Conservation (phyloP, 345 rosid species). For the Boechera stricta region DNA sequence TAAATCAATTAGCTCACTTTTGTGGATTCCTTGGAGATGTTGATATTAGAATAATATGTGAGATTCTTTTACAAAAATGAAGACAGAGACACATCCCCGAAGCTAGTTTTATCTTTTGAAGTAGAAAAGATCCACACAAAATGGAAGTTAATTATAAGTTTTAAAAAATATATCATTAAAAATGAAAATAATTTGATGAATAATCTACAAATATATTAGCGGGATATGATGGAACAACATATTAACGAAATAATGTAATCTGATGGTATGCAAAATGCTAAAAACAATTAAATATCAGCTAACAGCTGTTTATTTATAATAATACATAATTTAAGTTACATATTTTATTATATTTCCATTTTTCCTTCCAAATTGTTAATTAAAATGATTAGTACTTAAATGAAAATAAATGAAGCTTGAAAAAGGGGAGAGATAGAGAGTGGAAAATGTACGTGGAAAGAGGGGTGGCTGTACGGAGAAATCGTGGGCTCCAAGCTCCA, state of each 20-base stretch:
- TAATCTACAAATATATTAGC: neutral
- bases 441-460: conserved; percentile 55
- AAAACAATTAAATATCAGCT: neutral
- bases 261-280: neutral
- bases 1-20: conserved; percentile 4
- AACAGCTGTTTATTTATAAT: neutral
- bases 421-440: conserved; percentile 1
- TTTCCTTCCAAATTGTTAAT: neutral
- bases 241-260: neutral
- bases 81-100: neutral
- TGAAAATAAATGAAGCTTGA: neutral
- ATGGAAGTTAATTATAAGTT: neutral
- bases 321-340: neutral
- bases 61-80: conserved; percentile 5
- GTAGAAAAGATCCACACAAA: neutral
- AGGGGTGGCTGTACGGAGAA: conserved; percentile 60
- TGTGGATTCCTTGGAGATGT: conserved; percentile 36
- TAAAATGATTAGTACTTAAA: neutral
- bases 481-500: conserved; percentile 45
- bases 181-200: neutral
- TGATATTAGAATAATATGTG: conserved; percentile 31
- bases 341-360: neutral
- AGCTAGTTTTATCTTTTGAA: neutral
- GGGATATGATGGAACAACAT: neutral
- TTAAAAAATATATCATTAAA: neutral